Evolutionary conservation across 2,329 filamentous ascomycete species (phyloP).

Genomic region (Chaetoscypha palmicola): DNA sequence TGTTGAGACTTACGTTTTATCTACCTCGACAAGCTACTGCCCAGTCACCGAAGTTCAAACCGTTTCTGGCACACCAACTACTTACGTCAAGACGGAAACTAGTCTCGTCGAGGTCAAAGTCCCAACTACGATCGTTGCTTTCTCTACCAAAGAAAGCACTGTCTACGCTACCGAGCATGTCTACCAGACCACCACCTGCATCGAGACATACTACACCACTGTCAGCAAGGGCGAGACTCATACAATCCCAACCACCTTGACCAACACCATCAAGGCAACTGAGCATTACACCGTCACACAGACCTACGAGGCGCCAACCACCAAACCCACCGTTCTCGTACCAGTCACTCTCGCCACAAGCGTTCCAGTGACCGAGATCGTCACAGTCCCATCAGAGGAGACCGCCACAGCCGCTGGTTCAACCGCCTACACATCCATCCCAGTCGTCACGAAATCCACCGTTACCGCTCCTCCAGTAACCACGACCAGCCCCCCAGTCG

Average conservation of each 20-base stretch:
- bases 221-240: slow-evolving; percentile 38
- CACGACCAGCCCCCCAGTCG: neutral
- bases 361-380: slow-evolving; percentile 16
- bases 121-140: slow-evolving; percentile 27
- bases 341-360: slow-evolving; percentile 21
- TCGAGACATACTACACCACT: slow-evolving; percentile 34
- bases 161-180: slow-evolving; percentile 29
- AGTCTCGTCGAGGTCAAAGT: slow-evolving; percentile 20
- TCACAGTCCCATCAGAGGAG: slow-evolving; percentile 22
- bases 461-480: slow-evolving; percentile 10
- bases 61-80: slow-evolving; percentile 35
- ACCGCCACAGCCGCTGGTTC: slow-evolving; percentile 16
- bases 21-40: neutral
- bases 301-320: slow-evolving; percentile 20
- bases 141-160: slow-evolving; percentile 33
- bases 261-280: slow-evolving; percentile 38
- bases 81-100: slow-evolving; percentile 27
- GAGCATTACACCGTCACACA: slow-evolving; percentile 23
- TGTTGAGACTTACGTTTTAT: neutral
- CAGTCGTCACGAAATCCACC: slow-evolving; percentile 8
- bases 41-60: slow-evolving; percentile 31
- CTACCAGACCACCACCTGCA: slow-evolving; percentile 35
- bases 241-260: slow-evolving; percentile 37
- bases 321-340: slow-evolving; percentile 19
- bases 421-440: slow-evolving; percentile 10